Percentiles rank a stretch among this genome's conserved stretches.
Evolutionary conservation across 345 rosid species (phyloP).

Genomic region (Camelina laxa): DNA sequence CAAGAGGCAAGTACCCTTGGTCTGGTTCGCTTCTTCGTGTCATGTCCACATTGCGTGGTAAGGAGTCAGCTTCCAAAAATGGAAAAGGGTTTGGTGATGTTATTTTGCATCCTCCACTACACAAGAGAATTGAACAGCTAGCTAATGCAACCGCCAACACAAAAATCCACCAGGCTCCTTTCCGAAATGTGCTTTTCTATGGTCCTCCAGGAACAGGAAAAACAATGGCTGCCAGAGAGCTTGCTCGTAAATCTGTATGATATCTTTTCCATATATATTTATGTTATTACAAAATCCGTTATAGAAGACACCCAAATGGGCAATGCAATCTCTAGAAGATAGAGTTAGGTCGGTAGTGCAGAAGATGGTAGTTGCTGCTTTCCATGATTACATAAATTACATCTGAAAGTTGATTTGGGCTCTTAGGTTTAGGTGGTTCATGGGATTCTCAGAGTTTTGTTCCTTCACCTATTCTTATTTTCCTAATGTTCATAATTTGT

Average conservation of each 20-base stretch:
- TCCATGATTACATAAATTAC: not conserved
- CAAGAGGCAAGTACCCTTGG: slow-evolving; percentile 98
- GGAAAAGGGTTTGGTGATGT: slow-evolving; percentile 96
- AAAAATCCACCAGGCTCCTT: slow-evolving; percentile 94
- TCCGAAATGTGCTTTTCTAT: slow-evolving; percentile 90
- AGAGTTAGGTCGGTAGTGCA: not conserved
- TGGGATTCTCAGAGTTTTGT: not conserved
- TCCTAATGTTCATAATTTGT: not conserved
- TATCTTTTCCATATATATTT: slow-evolving; percentile 8
- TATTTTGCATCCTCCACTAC: slow-evolving; percentile 82
- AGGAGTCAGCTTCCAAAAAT: slow-evolving; percentile 50
- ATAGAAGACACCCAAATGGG: slow-evolving; percentile 13
- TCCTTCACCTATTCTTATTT: not conserved
- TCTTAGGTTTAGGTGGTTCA: slow-evolving; percentile 15
- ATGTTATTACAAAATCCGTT: not conserved
- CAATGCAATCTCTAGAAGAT: slow-evolving; percentile 10
- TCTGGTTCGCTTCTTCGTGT: slow-evolving; percentile 67
- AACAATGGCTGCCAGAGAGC: slow-evolving; percentile 98
- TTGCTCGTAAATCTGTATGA: slow-evolving; percentile 88
- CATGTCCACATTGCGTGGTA: slow-evolving; percentile 54
- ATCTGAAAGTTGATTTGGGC: slow-evolving; percentile 14
- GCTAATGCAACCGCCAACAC: slow-evolving; percentile 95
- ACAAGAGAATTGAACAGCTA: slow-evolving; percentile 78
- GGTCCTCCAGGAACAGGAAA: slow-evolving; percentile 99
- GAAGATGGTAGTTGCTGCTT: slow-evolving; percentile 16